Evolutionary conservation across 208 protist genomes (phyloP), one percentile per base, ranked within the genome.

Genomic region (Herpetomonas tarakana): DNA sequence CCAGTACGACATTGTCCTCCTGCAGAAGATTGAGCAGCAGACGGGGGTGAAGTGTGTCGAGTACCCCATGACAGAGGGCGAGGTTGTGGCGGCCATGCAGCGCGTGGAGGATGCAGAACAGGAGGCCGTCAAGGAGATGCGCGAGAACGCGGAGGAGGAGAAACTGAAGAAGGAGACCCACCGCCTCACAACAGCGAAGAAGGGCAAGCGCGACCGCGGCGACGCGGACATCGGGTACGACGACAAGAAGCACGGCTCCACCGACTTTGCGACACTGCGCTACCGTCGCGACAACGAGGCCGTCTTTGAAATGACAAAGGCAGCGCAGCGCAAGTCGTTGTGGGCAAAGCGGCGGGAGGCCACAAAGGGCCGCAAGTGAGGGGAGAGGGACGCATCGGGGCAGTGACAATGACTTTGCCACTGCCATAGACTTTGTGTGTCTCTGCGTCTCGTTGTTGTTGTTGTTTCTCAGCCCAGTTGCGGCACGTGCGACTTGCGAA

Each of bases 1-100:
- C 45, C 93, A 97, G 79, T 99, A 99, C 82, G 98, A 99, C 74
- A 97, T 99, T 64, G 93, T 99, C 52, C 66, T 98, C n/a, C 97
- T 99, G 54, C 98, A 99, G 70, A 88, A 97, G 57, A 98, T 99
- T 21, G 98, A 99, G 88, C 56, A 97, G 45, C 74, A 97, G 49
- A 94, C 97, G 0, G 92, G 81, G 18, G 96, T 98, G 50, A 90
- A 94, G 77, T 94, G 94, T 68, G 80, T 76, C 44, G 90, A 96
- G 75, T 94, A 84, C 64, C 88, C 81, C 28, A 68, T 96, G 21
- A 52, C 66, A 9, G 90, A 96, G 53, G 66, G 41, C 22, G 88
- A 96, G 52, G 83, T 97, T 38, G 62, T 75, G 47, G 58, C 64
- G 11, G 78, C 88, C 39, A 65, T 96, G 50, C 88, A 96, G 74